Evolutionary conservation across 1,284 basidiomycete genomes (phyloP), one percentile per base, ranked within the genome.

Genomic region (Ceraceosorus guamensis): DNA sequence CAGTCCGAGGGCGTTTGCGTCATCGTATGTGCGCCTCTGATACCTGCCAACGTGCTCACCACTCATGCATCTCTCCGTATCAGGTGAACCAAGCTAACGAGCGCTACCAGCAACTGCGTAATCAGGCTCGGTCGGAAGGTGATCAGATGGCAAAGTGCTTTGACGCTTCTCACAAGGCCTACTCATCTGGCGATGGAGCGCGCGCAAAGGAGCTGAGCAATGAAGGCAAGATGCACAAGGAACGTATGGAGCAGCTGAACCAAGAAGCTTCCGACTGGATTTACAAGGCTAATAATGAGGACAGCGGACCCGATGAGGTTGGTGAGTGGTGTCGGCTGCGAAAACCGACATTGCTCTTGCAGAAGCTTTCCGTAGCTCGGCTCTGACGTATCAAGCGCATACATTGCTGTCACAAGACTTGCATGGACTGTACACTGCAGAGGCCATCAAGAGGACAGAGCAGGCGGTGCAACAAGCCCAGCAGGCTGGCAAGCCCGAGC

Each of bases 371-470:
- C 3, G 46, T 14, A 35, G 31, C 45, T 5, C 49, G 41, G 32
- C 47, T 30, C 46, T 44, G 34, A n/a, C n/a, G n/a, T n/a, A n/a
- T n/a, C 37, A 41, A 41, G 37, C 8, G 37, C 37, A 8, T n/a
- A 41, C 37, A 41, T 41, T 8, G n/a, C n/a, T 46, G 7, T 7
- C 8, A n/a, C 8, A 14, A n/a, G 88, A 98, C 76, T 79, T 98
- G 44, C 90, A 93, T 72, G 91, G 90, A 0, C 79, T 98, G 6
- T 95, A 89, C 76, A 91, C 93, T 50, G 89, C 91, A 69, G 93
- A 98, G 77, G 73, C 77, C 6, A 68, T 79, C 31, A 70, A 71
- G 45, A 64, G 71, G 14, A 75, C 75, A 5, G 77, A 79, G 58
- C 71, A 79, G 46, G 85, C 86, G 8, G 83, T 93, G 31, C 77